Evolutionary conservation across 805 yeast genomes (phyloP).

Genomic region (Myxozyma vanderwaltii): DNA sequence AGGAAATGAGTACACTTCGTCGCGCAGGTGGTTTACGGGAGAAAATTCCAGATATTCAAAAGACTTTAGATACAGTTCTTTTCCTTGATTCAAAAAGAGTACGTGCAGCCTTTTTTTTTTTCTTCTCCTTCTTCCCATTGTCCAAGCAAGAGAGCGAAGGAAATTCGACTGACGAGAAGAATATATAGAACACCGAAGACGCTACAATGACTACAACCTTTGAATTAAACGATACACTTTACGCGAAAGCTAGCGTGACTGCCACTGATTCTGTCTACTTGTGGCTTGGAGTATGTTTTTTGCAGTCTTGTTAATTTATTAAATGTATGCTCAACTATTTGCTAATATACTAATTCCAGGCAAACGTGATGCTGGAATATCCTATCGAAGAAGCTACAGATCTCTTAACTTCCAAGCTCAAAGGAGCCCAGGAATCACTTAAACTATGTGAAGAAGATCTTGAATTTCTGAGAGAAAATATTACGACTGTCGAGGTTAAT

Average conservation of each 20-base stretch:
- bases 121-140: too few relatives aligned
- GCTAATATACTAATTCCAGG: conserved; percentile 47
- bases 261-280: conserved; percentile 69
- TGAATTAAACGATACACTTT: conserved; percentile 90
- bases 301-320: not conserved
- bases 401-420: conserved; percentile 63
- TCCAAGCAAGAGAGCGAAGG: not conserved
- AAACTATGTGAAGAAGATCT: conserved; percentile 75
- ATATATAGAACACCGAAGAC: conserved; percentile 42
- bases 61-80: conserved; percentile 74
- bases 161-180: conserved; percentile 20
- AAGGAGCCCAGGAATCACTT: conserved; percentile 61
- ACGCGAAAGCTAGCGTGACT: conserved; percentile 75
- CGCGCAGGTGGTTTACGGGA: conserved; percentile 52
- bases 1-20: conserved; percentile 48
- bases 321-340: too few relatives aligned
- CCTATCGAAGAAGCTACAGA: conserved; percentile 84
- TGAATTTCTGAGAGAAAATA: conserved; percentile 81
- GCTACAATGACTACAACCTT: conserved; percentile 68
- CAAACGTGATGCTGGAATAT: conserved; percentile 95
- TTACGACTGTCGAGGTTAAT: conserved; percentile 97
- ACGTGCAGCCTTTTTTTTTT: too few relatives aligned
- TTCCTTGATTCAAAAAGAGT: conserved; percentile 54
- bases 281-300: conserved; percentile 72
- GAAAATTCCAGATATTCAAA: conserved; percentile 89